Conservation (phyloP, 768 basidiomycete genomes). For the Sistotremastrum niveocremeum region DNA sequence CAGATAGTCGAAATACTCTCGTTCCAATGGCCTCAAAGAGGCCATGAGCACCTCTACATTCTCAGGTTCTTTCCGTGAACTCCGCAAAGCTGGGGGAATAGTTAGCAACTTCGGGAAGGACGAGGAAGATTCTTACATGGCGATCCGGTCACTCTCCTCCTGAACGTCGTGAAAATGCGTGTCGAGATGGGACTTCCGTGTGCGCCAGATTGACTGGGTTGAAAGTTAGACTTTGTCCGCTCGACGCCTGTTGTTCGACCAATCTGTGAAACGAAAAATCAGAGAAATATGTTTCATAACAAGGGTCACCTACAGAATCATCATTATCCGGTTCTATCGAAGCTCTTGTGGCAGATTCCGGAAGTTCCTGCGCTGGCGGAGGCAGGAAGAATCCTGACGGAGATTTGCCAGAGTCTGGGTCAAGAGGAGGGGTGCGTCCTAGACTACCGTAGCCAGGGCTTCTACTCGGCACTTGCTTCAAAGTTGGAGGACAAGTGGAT, state of each 20-base stretch:
- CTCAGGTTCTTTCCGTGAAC: neutral
- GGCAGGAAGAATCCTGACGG: too few relatives aligned
- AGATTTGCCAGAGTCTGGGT: neutral
- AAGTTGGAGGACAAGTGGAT: neutral
- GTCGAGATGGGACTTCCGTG: constrained; percentile 12
- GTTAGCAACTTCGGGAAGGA: constrained; percentile 5
- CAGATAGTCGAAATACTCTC: constrained; percentile 61
- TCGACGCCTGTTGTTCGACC: too few relatives aligned
- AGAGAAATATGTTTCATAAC: too few relatives aligned
- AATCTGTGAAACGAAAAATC: too few relatives aligned
- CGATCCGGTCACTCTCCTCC: constrained; percentile 9
- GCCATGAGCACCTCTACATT: constrained; percentile 27
- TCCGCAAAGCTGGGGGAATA: constrained; percentile 24
- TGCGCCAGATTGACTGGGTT: constrained; percentile 4
- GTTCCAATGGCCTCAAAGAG: constrained; percentile 44
- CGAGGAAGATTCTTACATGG: constrained; percentile 3
- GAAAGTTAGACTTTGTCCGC: too few relatives aligned
- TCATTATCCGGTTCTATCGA: too few relatives aligned
- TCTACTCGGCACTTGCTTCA: neutral
- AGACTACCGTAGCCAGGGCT: constrained; percentile 7
- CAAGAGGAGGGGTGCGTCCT: constrained; percentile 4
- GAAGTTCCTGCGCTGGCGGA: too few relatives aligned
- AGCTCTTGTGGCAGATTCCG: too few relatives aligned
- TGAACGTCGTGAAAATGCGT: constrained; percentile 10
- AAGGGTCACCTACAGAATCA: too few relatives aligned